These are phyloP conservation scores for Leishmania aethiopica DNA, from an alignment of 208 protist species.

Conservation along the genomic window DNA sequence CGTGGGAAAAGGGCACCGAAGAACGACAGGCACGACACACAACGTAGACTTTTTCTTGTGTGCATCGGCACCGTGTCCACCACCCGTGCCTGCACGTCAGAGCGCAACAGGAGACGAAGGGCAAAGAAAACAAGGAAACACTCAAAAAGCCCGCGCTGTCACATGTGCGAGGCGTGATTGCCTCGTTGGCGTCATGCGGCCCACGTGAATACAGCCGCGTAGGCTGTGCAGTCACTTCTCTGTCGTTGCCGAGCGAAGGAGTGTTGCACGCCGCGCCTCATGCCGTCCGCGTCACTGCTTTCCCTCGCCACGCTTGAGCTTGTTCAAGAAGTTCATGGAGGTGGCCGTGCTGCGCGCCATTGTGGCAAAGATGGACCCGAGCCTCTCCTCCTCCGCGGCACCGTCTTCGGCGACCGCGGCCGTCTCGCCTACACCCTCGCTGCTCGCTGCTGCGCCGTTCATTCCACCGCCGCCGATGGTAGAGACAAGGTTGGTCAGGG, in stretches of 20 bases:
- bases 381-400: constrained; percentile 38
- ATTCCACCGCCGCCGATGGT: constrained; percentile 20
- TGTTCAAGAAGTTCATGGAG: constrained; percentile 70
- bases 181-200: neutral
- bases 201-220: neutral
- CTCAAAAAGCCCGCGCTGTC: neutral
- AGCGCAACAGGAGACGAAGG: neutral
- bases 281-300: constrained; percentile 12
- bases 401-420: constrained; percentile 3
- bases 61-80: neutral
- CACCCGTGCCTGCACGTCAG: neutral
- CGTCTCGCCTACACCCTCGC: neutral
- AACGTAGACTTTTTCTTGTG: too few relatives aligned
- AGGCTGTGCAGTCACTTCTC: neutral
- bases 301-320: constrained; percentile 64
- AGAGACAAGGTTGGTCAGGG: constrained; percentile 35
- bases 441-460: neutral
- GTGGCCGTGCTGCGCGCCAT: constrained; percentile 62
- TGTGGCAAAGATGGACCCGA: constrained; percentile 63
- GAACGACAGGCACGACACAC: too few relatives aligned
- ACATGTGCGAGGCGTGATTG: neutral
- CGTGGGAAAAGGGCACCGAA: neutral
- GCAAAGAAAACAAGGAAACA: neutral
- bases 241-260: neutral
- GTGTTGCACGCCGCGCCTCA: neutral